Percentiles rank a stretch among this genome's conserved stretches.
phyloP scores from a whole-genome alignment of 1,139 yeast genomes.

The Candida tropicalis region DNA sequence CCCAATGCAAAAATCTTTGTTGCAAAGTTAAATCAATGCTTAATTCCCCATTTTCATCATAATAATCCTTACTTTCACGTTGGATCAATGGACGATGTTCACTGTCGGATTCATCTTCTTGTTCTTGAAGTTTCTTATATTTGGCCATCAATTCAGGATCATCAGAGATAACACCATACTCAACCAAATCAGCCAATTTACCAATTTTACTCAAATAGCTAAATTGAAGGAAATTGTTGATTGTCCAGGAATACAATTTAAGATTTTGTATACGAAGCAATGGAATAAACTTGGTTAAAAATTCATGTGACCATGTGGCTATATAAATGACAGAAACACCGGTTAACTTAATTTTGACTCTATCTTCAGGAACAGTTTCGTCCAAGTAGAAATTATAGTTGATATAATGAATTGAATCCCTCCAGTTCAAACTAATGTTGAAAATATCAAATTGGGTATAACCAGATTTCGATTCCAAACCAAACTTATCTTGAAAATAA shows the following conservation, averaged over 20 bases:
- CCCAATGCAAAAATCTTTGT: conserved; percentile 24
- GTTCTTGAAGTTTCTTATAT: conserved; percentile 14
- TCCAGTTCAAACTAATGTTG: conserved; percentile 42
- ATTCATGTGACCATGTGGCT: conserved; percentile 42
- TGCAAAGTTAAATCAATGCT: conserved; percentile 22
- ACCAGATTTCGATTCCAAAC: conserved; percentile 21
- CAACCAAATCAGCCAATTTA: conserved; percentile 25
- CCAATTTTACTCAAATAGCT: conserved; percentile 41
- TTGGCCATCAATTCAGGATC: conserved; percentile 48
- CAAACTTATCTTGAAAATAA: conserved; percentile 30
- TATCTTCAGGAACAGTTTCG: conserved; percentile 22
- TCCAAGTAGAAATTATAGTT: conserved; percentile 42
- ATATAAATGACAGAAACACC: conserved; percentile 45
- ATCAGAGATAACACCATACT: conserved; percentile 64
- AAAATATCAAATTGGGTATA: conserved; percentile 35
- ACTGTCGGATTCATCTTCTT: conserved; percentile 9
- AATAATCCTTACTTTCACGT: conserved; percentile 11
- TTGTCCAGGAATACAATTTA: conserved; percentile 79
- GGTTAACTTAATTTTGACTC: conserved; percentile 32
- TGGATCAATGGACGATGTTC: conserved; percentile 5
- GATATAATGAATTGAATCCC: conserved; percentile 35
- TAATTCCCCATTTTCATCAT: conserved; percentile 20
- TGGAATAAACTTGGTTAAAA: conserved; percentile 41
- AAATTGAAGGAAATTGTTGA: conserved; percentile 57
- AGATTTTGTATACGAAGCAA: conserved; percentile 43